These are phyloP conservation scores for Massarina eburnea DNA, from an alignment of 2,329 filamentous ascomycete genomes.

Conservation along the genomic window DNA sequence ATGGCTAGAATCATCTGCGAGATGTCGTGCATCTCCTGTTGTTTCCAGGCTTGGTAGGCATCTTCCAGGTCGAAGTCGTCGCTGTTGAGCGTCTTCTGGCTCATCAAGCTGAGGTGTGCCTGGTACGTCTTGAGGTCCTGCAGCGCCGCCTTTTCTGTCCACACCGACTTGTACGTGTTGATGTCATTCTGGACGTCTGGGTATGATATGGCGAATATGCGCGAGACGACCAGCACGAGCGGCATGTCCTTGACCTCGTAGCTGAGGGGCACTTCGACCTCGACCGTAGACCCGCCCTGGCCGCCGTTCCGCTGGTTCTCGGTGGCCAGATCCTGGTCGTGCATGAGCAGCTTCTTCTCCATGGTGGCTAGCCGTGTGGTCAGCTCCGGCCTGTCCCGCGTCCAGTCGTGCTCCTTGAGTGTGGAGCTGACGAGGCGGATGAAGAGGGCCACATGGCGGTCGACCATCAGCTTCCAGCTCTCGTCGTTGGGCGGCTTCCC, in stretches of 20 bases:
- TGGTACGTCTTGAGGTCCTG: constrained; percentile 94
- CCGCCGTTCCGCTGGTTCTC: constrained; percentile 59
- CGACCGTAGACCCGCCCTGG: constrained; percentile 66
- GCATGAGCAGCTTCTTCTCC: constrained; percentile 90
- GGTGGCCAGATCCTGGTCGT: constrained; percentile 84
- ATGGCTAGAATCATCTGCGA: constrained; percentile 94
- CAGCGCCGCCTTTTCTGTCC: constrained; percentile 90
- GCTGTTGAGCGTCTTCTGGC: constrained; percentile 72
- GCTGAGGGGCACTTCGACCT: constrained; percentile 79
- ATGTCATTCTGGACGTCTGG: constrained; percentile 85
- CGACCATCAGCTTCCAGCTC: constrained; percentile 86
- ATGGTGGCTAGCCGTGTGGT: constrained; percentile 75
- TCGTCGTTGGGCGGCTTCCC: constrained; percentile 77
- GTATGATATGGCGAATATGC: constrained; percentile 79
- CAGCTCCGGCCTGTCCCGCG: constrained; percentile 82
- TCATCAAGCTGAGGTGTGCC: constrained; percentile 79
- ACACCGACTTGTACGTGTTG: constrained; percentile 74
- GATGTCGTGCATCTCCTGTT: constrained; percentile 80
- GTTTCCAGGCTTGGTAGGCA: constrained; percentile 87
- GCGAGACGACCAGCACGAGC: constrained; percentile 82
- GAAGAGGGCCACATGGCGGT: constrained; percentile 92
- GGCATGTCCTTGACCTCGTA: constrained; percentile 98
- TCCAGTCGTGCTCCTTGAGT: constrained; percentile 80
- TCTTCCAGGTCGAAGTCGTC: constrained; percentile 91
- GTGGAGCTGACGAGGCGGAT: constrained; percentile 81